Base-by-base conservation (phyloP, 1,284 basidiomycete species). In the Ceraceosorus bombacis region DNA sequence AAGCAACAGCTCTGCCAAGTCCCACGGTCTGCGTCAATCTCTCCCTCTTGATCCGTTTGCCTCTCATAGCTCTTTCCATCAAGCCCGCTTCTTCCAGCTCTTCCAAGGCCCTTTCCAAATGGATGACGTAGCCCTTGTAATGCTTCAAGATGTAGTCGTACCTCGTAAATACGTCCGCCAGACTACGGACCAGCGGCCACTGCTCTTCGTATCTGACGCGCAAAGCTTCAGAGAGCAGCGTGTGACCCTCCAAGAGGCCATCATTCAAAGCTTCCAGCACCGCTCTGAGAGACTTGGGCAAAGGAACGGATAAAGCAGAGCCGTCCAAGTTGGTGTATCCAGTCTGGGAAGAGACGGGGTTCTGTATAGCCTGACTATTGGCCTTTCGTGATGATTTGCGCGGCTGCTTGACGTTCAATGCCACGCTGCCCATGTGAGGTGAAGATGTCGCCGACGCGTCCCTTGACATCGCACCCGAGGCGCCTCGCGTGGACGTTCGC, bases 1-100 rank as follows among this genome's bases (percentile, higher is more conserved):
- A 54, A 12, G 70, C 70, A 3, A 82, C 60, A 0, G 71, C 72
- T 10, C 71, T 59, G 4, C 71, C 71, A 1, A 72, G 61, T 1
- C 65, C 68, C n/a, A 73, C 70, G 0, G 68, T 73, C 49, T 69
- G 61, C 52, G 69, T 68, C 57, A 72, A 66, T 5, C 65, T 62
- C 50, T 73, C 72, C 51, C 66, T 65, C 54, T 65, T 65, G 41
- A 72, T 62, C n/a, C 58, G 55, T 56, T 73, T 73, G 49, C 72
- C 72, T 2, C 72, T 55, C 48, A 72, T 68, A 0, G 72, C 72
- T 36, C 70, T 59, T 41, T 70, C 71, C 71, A 73, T 73, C 41
- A 73, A 60, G 4, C 65, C 65, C 6, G 72, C 72, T 56, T 72
- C 72, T 46, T 73, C 72, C 5, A 73, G 57, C 59, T 65, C 62